Percentiles rank a stretch among this genome's conserved stretches.
These are phyloP conservation scores for Phragmites australis DNA, from an alignment of 176 grass and related monocot species.

Conservation along the genomic window DNA sequence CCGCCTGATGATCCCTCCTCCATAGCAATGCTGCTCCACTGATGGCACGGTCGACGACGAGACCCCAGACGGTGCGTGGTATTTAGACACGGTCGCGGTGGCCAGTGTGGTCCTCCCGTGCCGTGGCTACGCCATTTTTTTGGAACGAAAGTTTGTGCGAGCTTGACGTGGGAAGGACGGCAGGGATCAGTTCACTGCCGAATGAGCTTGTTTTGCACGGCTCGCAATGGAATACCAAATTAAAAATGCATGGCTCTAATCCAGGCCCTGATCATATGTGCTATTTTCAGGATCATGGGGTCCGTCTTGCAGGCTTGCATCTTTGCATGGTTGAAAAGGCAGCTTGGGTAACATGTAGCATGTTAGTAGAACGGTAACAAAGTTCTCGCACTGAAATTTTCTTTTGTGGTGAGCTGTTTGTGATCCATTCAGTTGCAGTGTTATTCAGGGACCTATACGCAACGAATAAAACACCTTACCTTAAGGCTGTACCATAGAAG, in stretches of 20 bases:
- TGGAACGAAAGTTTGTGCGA: constrained; percentile 33
- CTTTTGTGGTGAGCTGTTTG: not conserved
- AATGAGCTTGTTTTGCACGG: constrained; percentile 17
- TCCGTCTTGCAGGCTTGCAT: not conserved
- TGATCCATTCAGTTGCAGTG: not conserved
- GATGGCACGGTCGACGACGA: not conserved
- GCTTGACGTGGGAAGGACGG: constrained; percentile 56
- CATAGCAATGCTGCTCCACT: not conserved
- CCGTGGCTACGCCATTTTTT: constrained; percentile 34
- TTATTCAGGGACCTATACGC: not conserved
- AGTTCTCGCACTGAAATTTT: not conserved
- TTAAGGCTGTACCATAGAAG: constrained; percentile 7
- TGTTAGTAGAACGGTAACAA: too few relatives aligned
- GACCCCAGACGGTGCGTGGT: not conserved
- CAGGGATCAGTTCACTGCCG: constrained; percentile 44
- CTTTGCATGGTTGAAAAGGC: not conserved
- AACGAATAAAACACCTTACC: constrained; percentile 18
- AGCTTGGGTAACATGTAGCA: too few relatives aligned
- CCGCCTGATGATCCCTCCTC: not conserved
- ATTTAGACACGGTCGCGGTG: constrained; percentile 24
- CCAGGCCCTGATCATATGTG: not conserved
- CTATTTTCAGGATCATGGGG: not conserved
- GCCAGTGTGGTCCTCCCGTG: constrained; percentile 3
- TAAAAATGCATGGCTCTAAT: not conserved
- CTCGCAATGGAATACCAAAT: not conserved